phyloP scores from a whole-genome alignment of 2,329 filamentous ascomycete species.

The Dactylonectria estremocensis region DNA sequence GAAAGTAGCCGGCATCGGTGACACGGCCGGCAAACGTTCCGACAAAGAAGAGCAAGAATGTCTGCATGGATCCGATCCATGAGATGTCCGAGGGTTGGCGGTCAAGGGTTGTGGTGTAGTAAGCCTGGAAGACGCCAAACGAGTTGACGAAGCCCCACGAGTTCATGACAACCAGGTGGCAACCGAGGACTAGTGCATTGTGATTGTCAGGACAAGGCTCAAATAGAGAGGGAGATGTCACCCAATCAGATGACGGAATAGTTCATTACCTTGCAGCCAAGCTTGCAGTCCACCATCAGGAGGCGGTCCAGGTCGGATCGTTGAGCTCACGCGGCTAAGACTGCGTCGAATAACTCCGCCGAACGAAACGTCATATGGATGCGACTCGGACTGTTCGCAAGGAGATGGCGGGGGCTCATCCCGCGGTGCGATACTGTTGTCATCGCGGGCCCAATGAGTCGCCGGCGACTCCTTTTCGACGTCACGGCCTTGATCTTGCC shows the following conservation, averaged over 20 bases:
- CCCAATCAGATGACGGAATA: not conserved
- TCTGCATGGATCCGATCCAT: constrained; percentile 4
- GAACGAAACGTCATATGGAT: not conserved
- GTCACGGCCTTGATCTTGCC: not conserved
- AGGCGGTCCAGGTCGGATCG: not conserved
- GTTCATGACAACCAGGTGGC: constrained; percentile 35
- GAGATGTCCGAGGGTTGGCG: not conserved
- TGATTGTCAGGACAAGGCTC: not conserved
- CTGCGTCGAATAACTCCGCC: not conserved
- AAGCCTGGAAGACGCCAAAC: constrained; percentile 6
- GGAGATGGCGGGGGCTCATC: not conserved
- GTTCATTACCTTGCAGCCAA: not conserved
- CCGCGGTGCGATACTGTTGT: not conserved
- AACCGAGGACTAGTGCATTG: not conserved
- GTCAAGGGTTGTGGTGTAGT: not conserved
- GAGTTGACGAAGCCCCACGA: not conserved
- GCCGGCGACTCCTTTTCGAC: not conserved
- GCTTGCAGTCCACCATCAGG: not conserved
- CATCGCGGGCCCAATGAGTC: not conserved
- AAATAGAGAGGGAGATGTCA: not conserved
- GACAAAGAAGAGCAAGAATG: not conserved
- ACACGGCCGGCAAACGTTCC: not conserved
- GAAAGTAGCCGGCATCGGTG: not conserved
- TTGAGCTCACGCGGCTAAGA: not conserved
- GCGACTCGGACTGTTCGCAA: not conserved